Base-by-base conservation (phyloP, 306 rosid species). In the Corylus heterophylla region DNA sequence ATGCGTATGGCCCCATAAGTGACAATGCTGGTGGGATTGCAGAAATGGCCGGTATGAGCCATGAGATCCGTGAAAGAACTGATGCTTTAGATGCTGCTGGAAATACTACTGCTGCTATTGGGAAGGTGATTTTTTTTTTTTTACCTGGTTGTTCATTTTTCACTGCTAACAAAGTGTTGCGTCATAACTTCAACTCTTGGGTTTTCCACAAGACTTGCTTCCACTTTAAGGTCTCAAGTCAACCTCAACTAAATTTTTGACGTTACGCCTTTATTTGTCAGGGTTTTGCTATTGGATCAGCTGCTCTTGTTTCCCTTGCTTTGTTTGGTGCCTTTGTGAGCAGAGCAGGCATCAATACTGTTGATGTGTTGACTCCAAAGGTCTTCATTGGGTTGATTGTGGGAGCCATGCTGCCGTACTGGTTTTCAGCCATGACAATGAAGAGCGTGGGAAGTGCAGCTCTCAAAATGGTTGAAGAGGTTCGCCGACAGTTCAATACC, bases 361-460 rank as follows among this genome's bases (percentile, higher is more conserved):
- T 90, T 63, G 85, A 92, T 39, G 84, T 86, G 50, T 55, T 88
- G 85, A 84, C 89, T 3, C 92, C 97, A 1, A 92, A 88, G 48
- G 92, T 87, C 25, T 89, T 92, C 85, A 87, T 90, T 25, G 93
- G 97, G 62, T 69, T 92, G 87, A 71, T 87, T 54, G 88, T 90
- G 54, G 92, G 94, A 71, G 89, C 93, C 44, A 90, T 92, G 97
- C 94, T 88, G 87, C 89, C 93, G 8, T 87, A 90, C 83, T 90
- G 92, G 90, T 92, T 92, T 83, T 88, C 90, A 13, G 91, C 92
- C 83, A 90, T 89, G 93, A 86, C 93, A 69, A 92, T 90, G 92
- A 90, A 87, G 88, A 87, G 92, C 25, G 90, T 90, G 1, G 94
- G 93, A 39, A 88, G 86, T 58, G 97, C 94, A 44, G 89, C 94